These are phyloP conservation scores for Wallemia ichthyophaga DNA, from an alignment of 1,284 basidiomycete genomes.

Conservation along the genomic window DNA sequence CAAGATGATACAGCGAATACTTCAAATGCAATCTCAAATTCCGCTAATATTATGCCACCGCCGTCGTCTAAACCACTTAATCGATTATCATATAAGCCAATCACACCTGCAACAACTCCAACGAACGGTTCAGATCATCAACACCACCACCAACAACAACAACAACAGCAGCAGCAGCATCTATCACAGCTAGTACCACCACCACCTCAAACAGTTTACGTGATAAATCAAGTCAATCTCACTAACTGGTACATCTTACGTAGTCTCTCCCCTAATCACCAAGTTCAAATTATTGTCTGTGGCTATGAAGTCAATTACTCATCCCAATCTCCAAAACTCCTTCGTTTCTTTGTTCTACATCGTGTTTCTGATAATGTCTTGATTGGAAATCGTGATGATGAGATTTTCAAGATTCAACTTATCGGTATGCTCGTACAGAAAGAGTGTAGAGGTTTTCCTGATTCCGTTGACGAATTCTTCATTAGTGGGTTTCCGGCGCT, in stretches of 20 bases:
- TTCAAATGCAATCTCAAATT: too few relatives aligned
- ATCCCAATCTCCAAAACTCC: neutral
- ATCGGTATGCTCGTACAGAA: neutral
- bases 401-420: neutral
- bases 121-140: neutral
- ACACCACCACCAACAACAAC: too few relatives aligned
- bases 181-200: neutral
- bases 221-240: neutral
- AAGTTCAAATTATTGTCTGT: neutral
- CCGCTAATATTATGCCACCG: too few relatives aligned
- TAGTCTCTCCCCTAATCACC: neutral
- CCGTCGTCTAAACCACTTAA: too few relatives aligned
- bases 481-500: neutral
- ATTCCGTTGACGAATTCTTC: neutral
- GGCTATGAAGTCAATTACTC: neutral
- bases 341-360: neutral
- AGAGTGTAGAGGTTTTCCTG: neutral
- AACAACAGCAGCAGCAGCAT: too few relatives aligned
- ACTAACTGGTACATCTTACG: neutral
- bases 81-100: too few relatives aligned
- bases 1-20: too few relatives aligned
- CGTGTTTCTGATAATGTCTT: neutral
- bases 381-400: neutral
- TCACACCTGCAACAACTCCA: too few relatives aligned
- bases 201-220: neutral